These are phyloP conservation scores for Aspergillus egyptiacus DNA, from an alignment of 495 filamentous ascomycete species.

Conservation along the genomic window DNA sequence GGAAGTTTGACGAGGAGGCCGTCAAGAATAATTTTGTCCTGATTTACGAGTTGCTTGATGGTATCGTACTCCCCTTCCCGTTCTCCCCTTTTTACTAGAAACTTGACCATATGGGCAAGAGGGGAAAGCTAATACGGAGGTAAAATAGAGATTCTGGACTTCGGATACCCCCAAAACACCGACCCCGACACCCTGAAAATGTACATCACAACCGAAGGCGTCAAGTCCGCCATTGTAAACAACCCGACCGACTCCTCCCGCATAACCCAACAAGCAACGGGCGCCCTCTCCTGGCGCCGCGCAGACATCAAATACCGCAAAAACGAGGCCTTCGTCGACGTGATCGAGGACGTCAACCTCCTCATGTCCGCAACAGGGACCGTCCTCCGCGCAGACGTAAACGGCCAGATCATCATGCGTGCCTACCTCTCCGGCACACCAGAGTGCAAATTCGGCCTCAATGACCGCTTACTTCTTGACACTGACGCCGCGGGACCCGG, in stretches of 20 bases:
- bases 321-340: constrained; percentile 98
- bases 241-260: constrained; percentile 68
- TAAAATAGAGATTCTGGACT: constrained; percentile 86
- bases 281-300: constrained; percentile 92
- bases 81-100: too few relatives aligned
- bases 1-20: constrained; percentile 98
- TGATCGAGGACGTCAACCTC: constrained; percentile 98
- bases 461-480: constrained; percentile 89
- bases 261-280: constrained; percentile 99
- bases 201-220: constrained; percentile 99
- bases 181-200: constrained; percentile 99
- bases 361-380: constrained; percentile 96
- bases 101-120: too few relatives aligned
- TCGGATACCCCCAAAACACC: constrained; percentile 98
- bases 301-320: constrained; percentile 98
- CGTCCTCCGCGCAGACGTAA: constrained; percentile 93
- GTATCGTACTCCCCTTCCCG: constrained; percentile 39
- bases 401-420: constrained; percentile 97
- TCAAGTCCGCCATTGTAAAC: constrained; percentile 88
- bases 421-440: constrained; percentile 95
- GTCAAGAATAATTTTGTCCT: constrained; percentile 99
- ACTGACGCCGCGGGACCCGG: constrained; percentile 24
- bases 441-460: constrained; percentile 98
- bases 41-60: constrained; percentile 96
- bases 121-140: too few relatives aligned